Evolutionary conservation across 805 yeast genomes (phyloP), one percentile per base, ranked within the genome.

Genomic region (Hanseniaspora lachancei): DNA sequence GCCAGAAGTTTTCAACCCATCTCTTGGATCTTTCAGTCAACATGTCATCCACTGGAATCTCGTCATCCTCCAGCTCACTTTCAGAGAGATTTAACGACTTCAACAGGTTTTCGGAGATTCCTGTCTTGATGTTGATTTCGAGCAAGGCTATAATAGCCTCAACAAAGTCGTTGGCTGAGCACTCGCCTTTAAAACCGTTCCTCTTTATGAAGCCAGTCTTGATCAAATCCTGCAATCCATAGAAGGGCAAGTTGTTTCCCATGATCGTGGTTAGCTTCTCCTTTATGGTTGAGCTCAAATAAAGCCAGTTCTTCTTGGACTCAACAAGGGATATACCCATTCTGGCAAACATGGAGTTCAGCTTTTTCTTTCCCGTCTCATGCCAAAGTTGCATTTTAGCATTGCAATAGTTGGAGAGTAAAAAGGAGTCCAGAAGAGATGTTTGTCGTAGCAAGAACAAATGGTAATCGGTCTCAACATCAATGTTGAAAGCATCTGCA

Each of bases 281-380:
- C 66, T 93, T 95, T 52, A 91, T 73, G 10, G 77, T 75, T 40
- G 86, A 78, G 65, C 88, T 93, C 82, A 91, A 80, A 66, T 91
- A 95, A 27, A 84, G 74, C 97, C 97, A 93, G 56, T 81, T 81
- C 67, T 93, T 96, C 63, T 82, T 84, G 0, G 97, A 93, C n/a
- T 84, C 82, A 6, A 80, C 83, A 49, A 93, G 72, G 0, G 96
- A 83, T 6, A 93, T 84, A 8, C 98, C 98, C 96, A 95, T 93
- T 62, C 85, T 79, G 1, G 98, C 98, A 71, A 93, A 87, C 78
- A 93, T 76, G 62, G 89, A 88, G 65, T 89, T 95, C 51, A 93
- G 72, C 60, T 81, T 78, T 64, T 86, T 88, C 60, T 83, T 78
- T 6, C 99, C 98, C 57, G 85, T 89, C 63, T 87, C 96, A 35